phyloP scores from a whole-genome alignment of 768 basidiomycete species.

The Steccherinum ochraceum region DNA sequence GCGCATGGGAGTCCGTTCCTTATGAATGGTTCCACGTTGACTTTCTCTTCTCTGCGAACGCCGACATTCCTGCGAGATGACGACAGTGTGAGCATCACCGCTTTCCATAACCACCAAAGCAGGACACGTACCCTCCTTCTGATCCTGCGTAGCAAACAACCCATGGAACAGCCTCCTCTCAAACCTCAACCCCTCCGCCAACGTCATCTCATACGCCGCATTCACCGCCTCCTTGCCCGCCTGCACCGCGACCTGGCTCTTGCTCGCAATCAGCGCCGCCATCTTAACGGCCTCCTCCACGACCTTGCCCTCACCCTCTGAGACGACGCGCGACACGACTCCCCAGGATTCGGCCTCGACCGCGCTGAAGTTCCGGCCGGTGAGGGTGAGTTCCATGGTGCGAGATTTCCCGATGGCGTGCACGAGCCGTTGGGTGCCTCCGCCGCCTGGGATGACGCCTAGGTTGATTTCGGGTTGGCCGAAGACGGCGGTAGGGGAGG shows the following conservation, averaged over 20 bases:
- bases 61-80: conserved; percentile 77
- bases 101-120: conserved; percentile 6
- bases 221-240: conserved; percentile 95
- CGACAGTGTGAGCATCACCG: not conserved
- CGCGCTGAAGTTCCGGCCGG: conserved; percentile 77
- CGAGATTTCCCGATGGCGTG: conserved; percentile 85
- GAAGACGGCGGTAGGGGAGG: conserved; percentile 84
- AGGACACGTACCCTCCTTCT: conserved; percentile 76
- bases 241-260: conserved; percentile 76
- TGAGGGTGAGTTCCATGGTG: conserved; percentile 91
- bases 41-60: conserved; percentile 92
- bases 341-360: conserved; percentile 85
- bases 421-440: conserved; percentile 88
- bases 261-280: conserved; percentile 72
- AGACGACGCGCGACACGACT: conserved; percentile 75
- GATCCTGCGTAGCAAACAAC: conserved; percentile 89
- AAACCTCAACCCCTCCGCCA: conserved; percentile 79
- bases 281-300: conserved; percentile 83
- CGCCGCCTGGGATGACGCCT: conserved; percentile 91
- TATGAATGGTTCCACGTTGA: conserved; percentile 68
- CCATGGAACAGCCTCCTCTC: conserved; percentile 89
- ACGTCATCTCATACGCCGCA: conserved; percentile 75
- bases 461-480: conserved; percentile 97
- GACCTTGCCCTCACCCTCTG: conserved; percentile 69
- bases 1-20: too few relatives aligned